Evolutionary conservation across 345 rosid species (phyloP), one percentile per base, ranked within the genome.

Genomic region (Salix purpurea): DNA sequence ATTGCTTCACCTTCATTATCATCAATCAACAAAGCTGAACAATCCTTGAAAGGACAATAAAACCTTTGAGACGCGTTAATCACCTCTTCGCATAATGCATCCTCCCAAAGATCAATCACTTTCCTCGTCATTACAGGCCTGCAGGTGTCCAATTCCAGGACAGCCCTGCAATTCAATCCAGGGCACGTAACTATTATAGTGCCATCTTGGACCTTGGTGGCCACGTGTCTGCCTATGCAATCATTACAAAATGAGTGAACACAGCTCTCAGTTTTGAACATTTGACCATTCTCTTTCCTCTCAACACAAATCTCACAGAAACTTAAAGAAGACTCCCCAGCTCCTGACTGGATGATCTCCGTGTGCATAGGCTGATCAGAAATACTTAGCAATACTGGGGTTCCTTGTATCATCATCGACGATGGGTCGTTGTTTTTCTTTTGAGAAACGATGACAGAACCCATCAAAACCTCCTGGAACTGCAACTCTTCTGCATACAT

Each of bases 31-130:
- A 90, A 11, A 3, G 84, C 91, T 1, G 91, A 88, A 66, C 97
- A 92, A 70, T 92, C 91, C 86, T 81, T 90, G 77, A 83, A 92
- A 15, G 97, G 98, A 71, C 98, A 94, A 46, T 90, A 92, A 65
- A 78, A 74, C 34, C 78, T 89, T 65, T 81, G 80, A n/a, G 73
- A 69, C 1, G 67, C 70, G 6, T 70, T 32, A 32, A 94, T 81
- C 80, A 86, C 11, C 32, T 84, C 87, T 78, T 81, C 84, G 56
- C 92, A 84, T 36, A 86, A 74, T 2, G 79, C 77, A 11, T 85
- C 81, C 79, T 83, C 91, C 98, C 97, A 94, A 3, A 77, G 76
- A 65, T 83, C 88, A 74, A 88, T 52, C 62, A 91, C 88, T 4
- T 15, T 77, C 42, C 73, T 76, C 0, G 94, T 84, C 30, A 94